phyloP scores from a whole-genome alignment of 257 asterid genomes.

The Thymus mandschuricus region DNA sequence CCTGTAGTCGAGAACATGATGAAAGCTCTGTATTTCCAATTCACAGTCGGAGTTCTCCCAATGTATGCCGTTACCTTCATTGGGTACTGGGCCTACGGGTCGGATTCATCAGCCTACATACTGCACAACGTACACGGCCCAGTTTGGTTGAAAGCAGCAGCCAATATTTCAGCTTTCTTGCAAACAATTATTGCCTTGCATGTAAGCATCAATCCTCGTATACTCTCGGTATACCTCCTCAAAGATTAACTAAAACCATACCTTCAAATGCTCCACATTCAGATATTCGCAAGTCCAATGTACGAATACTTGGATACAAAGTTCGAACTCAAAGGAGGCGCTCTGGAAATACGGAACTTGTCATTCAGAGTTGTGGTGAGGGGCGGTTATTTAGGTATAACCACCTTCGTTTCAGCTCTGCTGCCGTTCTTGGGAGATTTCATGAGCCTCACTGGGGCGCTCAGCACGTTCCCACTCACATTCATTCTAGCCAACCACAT shows the following conservation, averaged over 20 bases:
- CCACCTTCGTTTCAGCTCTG: constrained; percentile 72
- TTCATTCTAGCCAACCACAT: constrained; percentile 93
- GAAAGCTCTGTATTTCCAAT: constrained; percentile 93
- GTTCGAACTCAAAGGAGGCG: constrained; percentile 62
- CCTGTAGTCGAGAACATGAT: constrained; percentile 91
- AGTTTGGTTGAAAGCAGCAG: constrained; percentile 69
- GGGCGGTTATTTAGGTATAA: constrained; percentile 69
- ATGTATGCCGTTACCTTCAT: constrained; percentile 79
- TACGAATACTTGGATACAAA: constrained; percentile 83
- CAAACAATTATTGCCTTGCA: constrained; percentile 86
- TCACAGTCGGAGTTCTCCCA: constrained; percentile 78
- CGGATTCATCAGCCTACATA: constrained; percentile 68
- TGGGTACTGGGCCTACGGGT: constrained; percentile 99
- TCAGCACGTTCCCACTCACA: constrained; percentile 88
- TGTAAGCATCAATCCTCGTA: constrained; percentile 33
- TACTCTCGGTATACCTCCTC: background rate
- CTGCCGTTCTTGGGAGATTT: constrained; percentile 89
- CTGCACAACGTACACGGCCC: constrained; percentile 86
- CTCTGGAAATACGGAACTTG: constrained; percentile 63
- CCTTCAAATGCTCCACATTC: background rate
- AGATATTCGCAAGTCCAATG: constrained; percentile 95
- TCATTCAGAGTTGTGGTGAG: constrained; percentile 64
- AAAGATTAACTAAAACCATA: background rate
- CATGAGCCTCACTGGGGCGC: constrained; percentile 94
- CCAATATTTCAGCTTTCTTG: constrained; percentile 80